Base-by-base conservation (phyloP, 2,329 filamentous ascomycete genomes). In the Xylariaceae sp. region DNA sequence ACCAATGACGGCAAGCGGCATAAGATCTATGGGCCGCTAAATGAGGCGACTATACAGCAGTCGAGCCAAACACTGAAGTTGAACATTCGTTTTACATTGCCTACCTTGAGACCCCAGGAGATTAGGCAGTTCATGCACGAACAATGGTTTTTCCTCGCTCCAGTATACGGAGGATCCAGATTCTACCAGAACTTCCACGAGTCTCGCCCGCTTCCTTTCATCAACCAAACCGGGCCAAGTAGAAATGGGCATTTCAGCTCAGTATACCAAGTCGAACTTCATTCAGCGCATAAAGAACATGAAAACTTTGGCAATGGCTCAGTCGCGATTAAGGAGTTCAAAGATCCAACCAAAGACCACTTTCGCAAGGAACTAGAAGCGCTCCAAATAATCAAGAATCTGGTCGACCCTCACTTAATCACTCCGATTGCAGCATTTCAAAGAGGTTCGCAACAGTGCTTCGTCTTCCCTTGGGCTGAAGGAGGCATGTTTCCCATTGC, bases 381-480 rank as follows among this genome's bases (percentile, higher is more conserved):
- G 10, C 34, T 53, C 10, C 17, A 40, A 7, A 42, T 28, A 11
- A 51, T 54, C 19, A 47, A 19, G 31, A 9, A 34, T 6, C 41
- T 50, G 3, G 6, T 44, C 9, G 38, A 51, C 40, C 46, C 28
- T 12, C 47, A 59, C 43, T 43, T 59, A 11, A 53, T 59, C 31
- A 48, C 46, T 10, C 45, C 56, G 5, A 46, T 59, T 12, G 51
- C 51, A 2, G 42, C 45, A 6, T 56, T 44, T 34, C 34, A 57
- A 4, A 49, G 44, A 11, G 54, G 42, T 1, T 10, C 22, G 0
- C 9, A 53, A 2, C 28, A 36, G 6, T 53, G 50, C 12, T 43
- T 59, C 6, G 12, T 60, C 4, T 56, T 60, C 18, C 56, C 52
- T 5, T 60, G 58, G 56, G 57, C 53, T 2, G 39, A 51, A 22